Evolutionary conservation across 805 yeast species (phyloP).

Genomic region (Ogataea nitratoaversa): DNA sequence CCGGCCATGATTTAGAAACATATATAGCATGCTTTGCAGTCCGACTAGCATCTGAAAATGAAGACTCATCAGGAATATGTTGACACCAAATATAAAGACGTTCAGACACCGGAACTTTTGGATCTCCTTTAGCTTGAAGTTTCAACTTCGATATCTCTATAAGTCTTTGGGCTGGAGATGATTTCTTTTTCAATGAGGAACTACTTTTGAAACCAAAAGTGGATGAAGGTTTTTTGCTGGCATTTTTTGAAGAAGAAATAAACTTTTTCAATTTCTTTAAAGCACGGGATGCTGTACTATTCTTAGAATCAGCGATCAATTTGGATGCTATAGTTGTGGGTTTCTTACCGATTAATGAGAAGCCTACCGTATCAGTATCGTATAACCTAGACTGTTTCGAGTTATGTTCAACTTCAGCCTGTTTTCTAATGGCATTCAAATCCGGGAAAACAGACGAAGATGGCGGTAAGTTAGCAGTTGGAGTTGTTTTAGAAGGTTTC

Average conservation of each 20-base stretch:
- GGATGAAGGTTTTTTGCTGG: conserved; percentile 4
- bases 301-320: conserved; percentile 9
- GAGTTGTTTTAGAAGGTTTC: conserved; percentile 5
- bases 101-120: conserved; percentile 38
- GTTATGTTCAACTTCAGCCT: conserved; percentile 27
- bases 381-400: conserved; percentile 10
- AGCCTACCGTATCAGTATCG: conserved; percentile 10
- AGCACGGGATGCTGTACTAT: conserved; percentile 16
- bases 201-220: conserved; percentile 3
- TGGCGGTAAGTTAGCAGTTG: conserved; percentile 28
- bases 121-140: conserved; percentile 49
- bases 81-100: conserved; percentile 48
- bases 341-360: conserved; percentile 20
- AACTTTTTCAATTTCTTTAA: conserved; percentile 20
- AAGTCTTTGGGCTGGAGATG: conserved; percentile 22
- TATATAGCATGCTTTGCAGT: conserved; percentile 33
- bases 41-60: conserved; percentile 6
- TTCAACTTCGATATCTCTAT: conserved; percentile 38
- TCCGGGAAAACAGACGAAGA: conserved; percentile 51
- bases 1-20: conserved; percentile 54
- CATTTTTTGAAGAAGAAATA: conserved; percentile 10
- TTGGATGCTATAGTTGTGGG: conserved; percentile 10
- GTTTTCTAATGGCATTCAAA: conserved; percentile 37
- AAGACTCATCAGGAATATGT: conserved; percentile 32
- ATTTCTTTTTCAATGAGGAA: conserved; percentile 1